Evolutionary conservation across 257 asterid genomes (phyloP), one percentile per base, ranked within the genome.

Genomic region (Gynochthodes officinalis): DNA sequence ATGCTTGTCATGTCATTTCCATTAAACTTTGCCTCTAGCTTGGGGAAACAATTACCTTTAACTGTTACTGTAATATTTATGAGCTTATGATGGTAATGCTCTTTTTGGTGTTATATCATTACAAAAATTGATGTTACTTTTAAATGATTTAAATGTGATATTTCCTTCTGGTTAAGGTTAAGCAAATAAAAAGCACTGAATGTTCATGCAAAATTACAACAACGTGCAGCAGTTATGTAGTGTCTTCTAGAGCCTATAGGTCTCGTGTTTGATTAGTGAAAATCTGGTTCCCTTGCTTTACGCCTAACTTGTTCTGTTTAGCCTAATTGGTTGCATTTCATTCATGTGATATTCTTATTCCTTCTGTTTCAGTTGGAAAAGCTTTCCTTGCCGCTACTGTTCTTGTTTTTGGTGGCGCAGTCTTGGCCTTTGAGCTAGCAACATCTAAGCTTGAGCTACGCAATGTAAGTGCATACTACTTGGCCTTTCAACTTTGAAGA

Each of bases 321-420:
- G 30, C 55, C n/a, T 35, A 48, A 55, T 39, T 32, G 62, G 21
- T 15, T 7, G n/a, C 32, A 30, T 14, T 37, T 43, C 32, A 37
- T 39, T 63, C 30, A 9, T 68, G 27, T 63, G n/a, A 61, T 74
- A 23, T 18, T 63, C 27, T 30, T 71, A 71, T 72, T 62, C 32
- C 35, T 75, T 79, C 61, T 7, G 27, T 53, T 78, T 76, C 78
- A 93, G 98, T 93, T 88, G 98, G 92, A 16, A 76, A 88, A n/a
- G 98, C 97, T 27, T 93, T 93, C 71, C 87, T 86, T 73, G 72
- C 82, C 76, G 97, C 98, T 58, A 91, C 96, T 70, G 82, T 86
- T 67, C 21, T 93, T 23, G 91, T 93, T 50, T 91, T 93, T 40
- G 96, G 98, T 60, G 92, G 96, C 62, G 84, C 82, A 61, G 16